Evolutionary conservation across 1,139 yeast genomes (phyloP), one percentile per base, ranked within the genome.

Genomic region (Debaryomyces nepalensis): DNA sequence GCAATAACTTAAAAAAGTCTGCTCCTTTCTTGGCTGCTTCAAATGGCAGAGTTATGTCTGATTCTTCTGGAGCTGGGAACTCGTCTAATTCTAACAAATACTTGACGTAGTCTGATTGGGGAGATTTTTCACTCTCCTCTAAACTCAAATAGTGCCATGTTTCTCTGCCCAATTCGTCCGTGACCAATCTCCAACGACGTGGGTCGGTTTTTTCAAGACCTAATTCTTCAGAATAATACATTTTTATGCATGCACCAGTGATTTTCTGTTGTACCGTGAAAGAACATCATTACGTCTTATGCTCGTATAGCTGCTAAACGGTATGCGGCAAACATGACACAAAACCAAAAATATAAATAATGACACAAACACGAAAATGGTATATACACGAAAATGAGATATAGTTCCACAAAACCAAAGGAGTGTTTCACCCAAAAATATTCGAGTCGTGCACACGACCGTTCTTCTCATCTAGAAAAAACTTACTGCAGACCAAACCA

Each of bases 21-120:
- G 93, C 95, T 12, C 95, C 95, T 52, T 87, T 84, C 33, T 73
- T 62, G 1, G 91, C 86, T 1, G 95, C 81, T 31, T 85, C 82
- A 24, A 64, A 62, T 0, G 95, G 82, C 0, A 81, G 70, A 7
- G 45, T 34, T 46, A 58, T 56, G 37, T 54, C 49, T 26, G 45
- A 43, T 18, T 59, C 60, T 0, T 47, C 48, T 1, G 82, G 80
- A 0, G 72, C 61, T 5, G 70, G 64, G 47, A 80, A 81, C 27
- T 71, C 77, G 1, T 66, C 63, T 43, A 66, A 52, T 41, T 75
- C 64, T 33, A 85, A 59, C 5, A 81, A 68, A 58, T 87, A 83
- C 54, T 83, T 75, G 5, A 79, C 83, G 53, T 74, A 75, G 14
- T 76, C 72, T 22, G 84, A 68, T 54, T 84, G 89, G 10, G 81